Evolutionary conservation across 768 basidiomycete genomes (phyloP).

Genomic region (Trametopsis cervina): DNA sequence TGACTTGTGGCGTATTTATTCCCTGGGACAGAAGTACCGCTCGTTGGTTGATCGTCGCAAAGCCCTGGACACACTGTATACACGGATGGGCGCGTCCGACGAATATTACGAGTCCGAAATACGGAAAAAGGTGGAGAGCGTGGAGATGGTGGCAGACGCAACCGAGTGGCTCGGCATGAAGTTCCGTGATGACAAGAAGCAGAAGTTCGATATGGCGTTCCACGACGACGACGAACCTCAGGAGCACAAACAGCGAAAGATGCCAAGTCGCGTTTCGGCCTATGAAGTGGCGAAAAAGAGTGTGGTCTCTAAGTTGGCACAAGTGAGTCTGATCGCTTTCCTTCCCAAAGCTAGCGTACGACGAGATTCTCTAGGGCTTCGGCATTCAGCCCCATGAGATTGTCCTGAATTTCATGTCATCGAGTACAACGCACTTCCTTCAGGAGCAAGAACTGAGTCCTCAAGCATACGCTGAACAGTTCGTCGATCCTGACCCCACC

Average conservation of each 20-base stretch:
- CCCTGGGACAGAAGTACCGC: constrained; percentile 85
- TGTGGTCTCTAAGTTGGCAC: constrained; percentile 67
- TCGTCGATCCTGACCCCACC: constrained; percentile 58
- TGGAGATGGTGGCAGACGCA: constrained; percentile 86
- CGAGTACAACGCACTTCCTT: constrained; percentile 55
- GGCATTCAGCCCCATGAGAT: constrained; percentile 78
- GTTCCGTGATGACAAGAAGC: constrained; percentile 63
- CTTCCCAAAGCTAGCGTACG: constrained; percentile 5
- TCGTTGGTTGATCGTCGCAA: constrained; percentile 73
- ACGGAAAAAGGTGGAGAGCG: constrained; percentile 59
- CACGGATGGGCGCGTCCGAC: constrained; percentile 61
- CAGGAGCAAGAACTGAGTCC: constrained; percentile 83
- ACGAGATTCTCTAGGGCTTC: constrained; percentile 61
- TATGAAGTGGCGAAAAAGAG: constrained; percentile 84
- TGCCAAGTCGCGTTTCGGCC: constrained; percentile 75
- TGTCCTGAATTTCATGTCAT: constrained; percentile 73
- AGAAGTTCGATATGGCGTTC: constrained; percentile 50
- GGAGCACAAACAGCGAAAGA: constrained; percentile 59
- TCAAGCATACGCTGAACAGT: constrained; percentile 78
- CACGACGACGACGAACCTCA: constrained; percentile 57
- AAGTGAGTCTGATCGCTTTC: constrained; percentile 63
- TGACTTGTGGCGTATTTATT: constrained; percentile 89
- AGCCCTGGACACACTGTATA: constrained; percentile 56
- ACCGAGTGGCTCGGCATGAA: constrained; percentile 88
- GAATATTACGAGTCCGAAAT: constrained; percentile 73